Percentiles rank a stretch among this genome's conserved stretches.
These are phyloP conservation scores for Lentinus brumalis DNA, from an alignment of 768 basidiomycete species.

Conservation along the genomic window DNA sequence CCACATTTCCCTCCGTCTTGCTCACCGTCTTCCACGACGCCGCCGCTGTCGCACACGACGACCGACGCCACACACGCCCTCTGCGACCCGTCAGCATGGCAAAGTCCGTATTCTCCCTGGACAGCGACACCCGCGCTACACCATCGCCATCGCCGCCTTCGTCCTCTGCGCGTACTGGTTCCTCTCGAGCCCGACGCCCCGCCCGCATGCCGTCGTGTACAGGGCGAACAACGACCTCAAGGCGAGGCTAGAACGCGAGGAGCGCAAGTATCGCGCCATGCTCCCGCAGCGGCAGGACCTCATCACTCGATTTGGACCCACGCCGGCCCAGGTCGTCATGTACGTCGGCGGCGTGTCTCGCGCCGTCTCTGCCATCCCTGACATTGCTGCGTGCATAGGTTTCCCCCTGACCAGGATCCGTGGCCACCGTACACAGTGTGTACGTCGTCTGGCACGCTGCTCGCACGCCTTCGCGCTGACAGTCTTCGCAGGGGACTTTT, in stretches of 20 bases:
- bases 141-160: slow-evolving; percentile 23
- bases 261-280: slow-evolving; percentile 28
- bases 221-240: slow-evolving; percentile 21
- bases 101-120: slow-evolving; percentile 16
- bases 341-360: slow-evolving; percentile 12
- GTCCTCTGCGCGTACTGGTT: slow-evolving; percentile 24
- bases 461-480: neutral
- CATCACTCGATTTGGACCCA: slow-evolving; percentile 34
- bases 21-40: no score
- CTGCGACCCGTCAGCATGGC: slow-evolving; percentile 1
- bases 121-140: slow-evolving; percentile 31
- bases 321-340: slow-evolving; percentile 31
- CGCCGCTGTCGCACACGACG: no score
- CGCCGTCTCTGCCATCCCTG: no score
- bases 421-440: slow-evolving; percentile 35
- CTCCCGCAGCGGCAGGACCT: slow-evolving; percentile 30
- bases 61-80: no score
- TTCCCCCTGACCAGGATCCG: slow-evolving; percentile 31
- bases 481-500: slow-evolving; percentile 55
- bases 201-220: slow-evolving; percentile 2
- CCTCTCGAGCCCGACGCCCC: slow-evolving; percentile 17
- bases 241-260: slow-evolving; percentile 23
- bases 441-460: slow-evolving; percentile 13
- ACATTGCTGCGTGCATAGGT: no score
- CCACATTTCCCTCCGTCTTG: no score